Percentiles rank a stretch among this genome's conserved stretches.
phyloP scores from a whole-genome alignment of 768 basidiomycete genomes.

The Trametes cubensis region DNA sequence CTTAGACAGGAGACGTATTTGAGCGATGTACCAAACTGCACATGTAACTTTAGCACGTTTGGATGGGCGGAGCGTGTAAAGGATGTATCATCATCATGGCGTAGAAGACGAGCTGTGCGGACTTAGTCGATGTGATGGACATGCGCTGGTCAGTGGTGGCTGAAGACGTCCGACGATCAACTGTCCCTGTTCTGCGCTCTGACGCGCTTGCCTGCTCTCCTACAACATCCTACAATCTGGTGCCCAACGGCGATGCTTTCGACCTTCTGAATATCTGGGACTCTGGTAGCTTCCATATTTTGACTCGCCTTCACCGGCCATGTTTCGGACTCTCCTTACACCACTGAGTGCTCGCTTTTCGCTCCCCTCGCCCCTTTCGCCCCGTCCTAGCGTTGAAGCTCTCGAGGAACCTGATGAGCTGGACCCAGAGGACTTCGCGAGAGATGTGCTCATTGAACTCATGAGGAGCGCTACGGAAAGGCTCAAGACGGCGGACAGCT shows the following conservation, averaged over 20 bases:
- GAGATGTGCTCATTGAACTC: constrained; percentile 70
- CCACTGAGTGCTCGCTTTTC: constrained; percentile 39
- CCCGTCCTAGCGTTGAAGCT: constrained; percentile 8
- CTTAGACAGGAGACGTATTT: no score
- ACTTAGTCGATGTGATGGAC: constrained; percentile 1
- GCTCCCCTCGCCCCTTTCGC: constrained; percentile 24
- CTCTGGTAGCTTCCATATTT: constrained; percentile 19
- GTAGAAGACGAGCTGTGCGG: background rate
- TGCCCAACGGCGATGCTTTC: constrained; percentile 10
- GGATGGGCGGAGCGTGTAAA: background rate
- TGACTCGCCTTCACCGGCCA: constrained; percentile 11
- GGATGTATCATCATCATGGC: background rate
- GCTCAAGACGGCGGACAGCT: constrained; percentile 59
- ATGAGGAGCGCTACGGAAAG: constrained; percentile 73
- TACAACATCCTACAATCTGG: background rate
- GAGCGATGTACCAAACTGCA: no score
- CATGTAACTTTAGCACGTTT: background rate
- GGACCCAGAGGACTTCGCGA: constrained; percentile 69
- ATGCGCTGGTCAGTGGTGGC: constrained; percentile 13
- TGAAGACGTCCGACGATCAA: constrained; percentile 10
- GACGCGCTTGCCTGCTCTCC: constrained; percentile 1
- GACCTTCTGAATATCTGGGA: constrained; percentile 16
- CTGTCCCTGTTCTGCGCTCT: background rate
- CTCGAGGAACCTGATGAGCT: constrained; percentile 35
- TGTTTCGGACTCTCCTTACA: constrained; percentile 40